Evolutionary conservation across 768 basidiomycete species (phyloP).

Genomic region (Suillus variegatus): DNA sequence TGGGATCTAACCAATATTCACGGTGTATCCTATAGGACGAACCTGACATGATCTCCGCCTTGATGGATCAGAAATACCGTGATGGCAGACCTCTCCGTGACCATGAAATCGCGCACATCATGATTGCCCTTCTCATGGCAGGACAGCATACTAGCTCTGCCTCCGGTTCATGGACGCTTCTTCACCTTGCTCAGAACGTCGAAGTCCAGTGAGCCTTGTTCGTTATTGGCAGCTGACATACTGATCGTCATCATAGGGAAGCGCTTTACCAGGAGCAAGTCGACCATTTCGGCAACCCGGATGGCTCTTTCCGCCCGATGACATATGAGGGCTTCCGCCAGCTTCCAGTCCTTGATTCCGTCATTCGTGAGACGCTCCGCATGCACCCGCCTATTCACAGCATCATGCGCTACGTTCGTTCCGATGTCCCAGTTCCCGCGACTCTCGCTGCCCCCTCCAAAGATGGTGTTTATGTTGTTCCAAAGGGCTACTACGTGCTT

Average conservation of each 20-base stretch:
- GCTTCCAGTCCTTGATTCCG: constrained; percentile 81
- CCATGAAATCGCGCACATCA: constrained; percentile 94
- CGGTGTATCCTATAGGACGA: constrained; percentile 50
- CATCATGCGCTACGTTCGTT: constrained; percentile 89
- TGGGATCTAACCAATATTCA: constrained; percentile 4
- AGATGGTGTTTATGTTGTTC: constrained; percentile 78
- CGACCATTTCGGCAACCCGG: constrained; percentile 72
- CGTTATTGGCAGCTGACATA: background rate
- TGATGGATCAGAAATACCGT: constrained; percentile 83
- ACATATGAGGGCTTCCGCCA: constrained; percentile 85
- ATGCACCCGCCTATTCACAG: constrained; percentile 96
- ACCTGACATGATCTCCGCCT: constrained; percentile 90
- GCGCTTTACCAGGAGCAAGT: constrained; percentile 90
- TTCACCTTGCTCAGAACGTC: constrained; percentile 79
- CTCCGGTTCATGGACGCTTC: constrained; percentile 85
- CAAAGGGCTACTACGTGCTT: constrained; percentile 87
- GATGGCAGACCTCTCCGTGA: constrained; percentile 76
- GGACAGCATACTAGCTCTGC: constrained; percentile 98
- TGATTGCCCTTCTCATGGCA: constrained; percentile 99
- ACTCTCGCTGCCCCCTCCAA: constrained; percentile 78
- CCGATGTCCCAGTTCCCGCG: constrained; percentile 79
- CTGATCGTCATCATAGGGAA: constrained; percentile 47
- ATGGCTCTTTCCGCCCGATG: constrained; percentile 77
- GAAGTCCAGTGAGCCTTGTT: constrained; percentile 65
- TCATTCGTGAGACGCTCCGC: constrained; percentile 92